Evolutionary conservation across 2,329 filamentous ascomycete genomes (phyloP).

Genomic region (Teratosphaeria gauchensis): DNA sequence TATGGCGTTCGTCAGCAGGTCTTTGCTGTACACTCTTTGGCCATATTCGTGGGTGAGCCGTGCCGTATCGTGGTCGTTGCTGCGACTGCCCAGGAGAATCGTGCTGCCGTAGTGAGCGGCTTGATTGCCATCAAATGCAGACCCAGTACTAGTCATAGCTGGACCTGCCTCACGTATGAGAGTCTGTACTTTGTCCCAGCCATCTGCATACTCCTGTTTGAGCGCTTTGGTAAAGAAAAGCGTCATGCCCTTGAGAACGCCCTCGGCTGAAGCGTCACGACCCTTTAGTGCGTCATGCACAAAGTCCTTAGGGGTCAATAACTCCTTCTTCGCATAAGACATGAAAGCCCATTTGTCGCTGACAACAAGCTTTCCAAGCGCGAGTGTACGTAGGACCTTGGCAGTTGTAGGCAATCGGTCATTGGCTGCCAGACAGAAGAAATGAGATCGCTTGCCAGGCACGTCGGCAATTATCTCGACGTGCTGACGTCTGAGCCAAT

Average conservation of each 20-base stretch:
- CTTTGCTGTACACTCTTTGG: constrained; percentile 29
- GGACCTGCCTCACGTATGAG: constrained; percentile 32
- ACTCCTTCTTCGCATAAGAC: constrained; percentile 25
- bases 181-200: constrained; percentile 30
- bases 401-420: constrained; percentile 32
- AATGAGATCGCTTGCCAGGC: constrained; percentile 21
- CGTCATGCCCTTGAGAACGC: constrained; percentile 42
- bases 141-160: constrained; percentile 16
- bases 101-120: constrained; percentile 16
- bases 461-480: constrained; percentile 23
- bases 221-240: constrained; percentile 40
- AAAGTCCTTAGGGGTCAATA: constrained; percentile 29
- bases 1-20: constrained; percentile 35
- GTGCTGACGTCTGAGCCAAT: constrained; percentile 28
- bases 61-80: constrained; percentile 27
- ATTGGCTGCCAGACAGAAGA: constrained; percentile 29
- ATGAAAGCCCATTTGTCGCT: constrained; percentile 38
- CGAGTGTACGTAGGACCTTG: constrained; percentile 37
- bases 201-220: constrained; percentile 25
- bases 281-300: constrained; percentile 17
- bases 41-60: constrained; percentile 26
- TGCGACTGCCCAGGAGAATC: constrained; percentile 30
- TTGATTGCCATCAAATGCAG: constrained; percentile 12
- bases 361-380: constrained; percentile 35
- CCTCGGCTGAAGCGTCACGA: constrained; percentile 24